Conservation (phyloP, 1,284 basidiomycete species). For the Chalciporus sp. region DNA sequence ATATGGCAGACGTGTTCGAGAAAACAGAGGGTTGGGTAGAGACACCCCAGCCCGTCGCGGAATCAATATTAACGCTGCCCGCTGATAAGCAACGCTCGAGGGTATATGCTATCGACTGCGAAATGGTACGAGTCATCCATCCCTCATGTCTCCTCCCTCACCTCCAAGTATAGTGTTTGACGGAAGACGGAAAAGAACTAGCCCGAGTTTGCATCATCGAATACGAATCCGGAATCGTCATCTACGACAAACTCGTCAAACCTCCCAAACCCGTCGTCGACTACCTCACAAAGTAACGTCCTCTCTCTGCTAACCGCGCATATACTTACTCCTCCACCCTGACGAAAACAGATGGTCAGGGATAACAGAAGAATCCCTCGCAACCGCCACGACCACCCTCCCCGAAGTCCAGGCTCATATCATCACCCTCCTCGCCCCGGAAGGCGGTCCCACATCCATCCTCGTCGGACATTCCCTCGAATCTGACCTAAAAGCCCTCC, state of each 20-base stretch:
- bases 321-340: not conserved
- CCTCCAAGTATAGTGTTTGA: slow-evolving; percentile 62
- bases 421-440: slow-evolving; percentile 52
- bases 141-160: slow-evolving; percentile 6
- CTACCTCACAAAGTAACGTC: slow-evolving; percentile 81
- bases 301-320: not conserved
- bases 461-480: slow-evolving; percentile 94
- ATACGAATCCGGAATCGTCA: slow-evolving; percentile 63
- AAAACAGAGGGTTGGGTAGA: slow-evolving; percentile 73
- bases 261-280: slow-evolving; percentile 81
- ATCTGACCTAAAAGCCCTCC: slow-evolving; percentile 84
- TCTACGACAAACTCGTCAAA: slow-evolving; percentile 88
- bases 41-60: slow-evolving; percentile 57
- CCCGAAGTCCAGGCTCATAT: slow-evolving; percentile 74
- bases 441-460: slow-evolving; percentile 67
- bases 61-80: slow-evolving; percentile 30
- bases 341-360: slow-evolving; percentile 74
- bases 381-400: slow-evolving; percentile 72
- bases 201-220: slow-evolving; percentile 85
- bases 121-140: slow-evolving; percentile 69
- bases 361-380: slow-evolving; percentile 77
- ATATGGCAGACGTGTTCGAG: slow-evolving; percentile 70
- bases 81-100: slow-evolving; percentile 38
- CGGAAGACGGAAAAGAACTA: slow-evolving; percentile 85
- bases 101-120: slow-evolving; percentile 84